Evolutionary conservation across 257 asterid genomes (phyloP), one percentile per base, ranked within the genome.

Genomic region (Phtheirospermum japonicum): DNA sequence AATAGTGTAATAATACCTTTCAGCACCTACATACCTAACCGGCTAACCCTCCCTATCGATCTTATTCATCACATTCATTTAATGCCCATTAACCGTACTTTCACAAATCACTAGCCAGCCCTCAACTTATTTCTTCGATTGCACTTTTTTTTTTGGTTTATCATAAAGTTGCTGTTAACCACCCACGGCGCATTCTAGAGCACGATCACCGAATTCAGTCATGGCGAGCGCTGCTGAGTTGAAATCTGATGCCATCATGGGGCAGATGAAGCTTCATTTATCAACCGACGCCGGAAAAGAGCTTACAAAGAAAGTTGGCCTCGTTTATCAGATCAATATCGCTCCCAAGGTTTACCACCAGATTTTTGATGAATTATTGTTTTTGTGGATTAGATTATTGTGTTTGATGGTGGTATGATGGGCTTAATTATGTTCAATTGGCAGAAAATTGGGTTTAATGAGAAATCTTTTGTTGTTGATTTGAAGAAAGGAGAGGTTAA

Each of bases 401-500:
- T 10, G 5, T 61, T 20, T 56, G 17, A 11, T 17, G 2, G 20
- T 56, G 3, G 33, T 30, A 11, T 8, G 43, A 6, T 3, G 36
- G 7, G 33, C 4, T 53, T 10, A 53, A 23, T 57, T 43, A 0
- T 0, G 17, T 45, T 45, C 26, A 16, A 4, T 48, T 16, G 10
- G 30, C 75, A 83, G 95, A 85, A 85, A 74, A 59, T 88, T 40
- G 92, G 90, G 18, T 85, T 83, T 43, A 72, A 85, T 58, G 96
- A 88, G 72, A 81, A 83, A 75, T 70, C 54, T 51, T 88, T 68
- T 60, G 92, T 88, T 18, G 90, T 88, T 77, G 96, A 88, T 80
- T 83, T 88, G 75, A 88, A 88, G 85, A 88, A 83, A 69, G 95
- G 96, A 17, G 92, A 85, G 71, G 83, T 82, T 57, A 88, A 77